Conservation (phyloP, 345 rosid species). For the Brassica incana region DNA sequence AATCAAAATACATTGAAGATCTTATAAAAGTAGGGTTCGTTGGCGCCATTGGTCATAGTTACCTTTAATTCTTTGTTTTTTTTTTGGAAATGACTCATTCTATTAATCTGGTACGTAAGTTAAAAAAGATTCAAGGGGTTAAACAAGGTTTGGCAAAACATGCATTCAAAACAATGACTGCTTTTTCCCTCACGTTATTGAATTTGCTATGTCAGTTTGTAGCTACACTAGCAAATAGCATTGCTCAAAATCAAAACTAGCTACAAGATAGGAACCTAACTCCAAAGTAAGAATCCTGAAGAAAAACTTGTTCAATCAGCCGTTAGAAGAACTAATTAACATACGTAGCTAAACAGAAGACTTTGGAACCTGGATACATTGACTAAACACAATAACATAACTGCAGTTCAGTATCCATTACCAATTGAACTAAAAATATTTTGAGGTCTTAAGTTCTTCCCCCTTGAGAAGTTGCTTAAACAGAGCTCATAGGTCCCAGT, state of each 20-base stretch:
- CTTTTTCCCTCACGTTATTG: conserved; percentile 1
- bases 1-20: background rate
- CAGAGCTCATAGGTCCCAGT: conserved; percentile 11
- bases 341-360: background rate
- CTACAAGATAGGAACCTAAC: conserved; percentile 35
- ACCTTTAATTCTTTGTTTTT: background rate
- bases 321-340: background rate
- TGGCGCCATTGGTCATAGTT: background rate
- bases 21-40: background rate
- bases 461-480: conserved; percentile 15
- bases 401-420: background rate
- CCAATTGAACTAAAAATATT: background rate
- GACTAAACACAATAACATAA: background rate
- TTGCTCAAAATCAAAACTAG: conserved; percentile 18
- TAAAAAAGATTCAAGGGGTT: background rate
- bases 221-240: background rate
- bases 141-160: background rate
- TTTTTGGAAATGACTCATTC: background rate
- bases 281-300: background rate
- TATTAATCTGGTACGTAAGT: background rate
- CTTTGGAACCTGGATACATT: conserved; percentile 5
- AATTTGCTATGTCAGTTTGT: background rate
- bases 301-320: conserved; percentile 17
- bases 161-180: background rate
- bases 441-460: background rate